A percentile compares a stretch with the other conserved stretches of the same genome.
These are phyloP conservation scores for Aspergillus udagawae DNA, from an alignment of 2,329 filamentous ascomycete species.

Conservation along the genomic window DNA sequence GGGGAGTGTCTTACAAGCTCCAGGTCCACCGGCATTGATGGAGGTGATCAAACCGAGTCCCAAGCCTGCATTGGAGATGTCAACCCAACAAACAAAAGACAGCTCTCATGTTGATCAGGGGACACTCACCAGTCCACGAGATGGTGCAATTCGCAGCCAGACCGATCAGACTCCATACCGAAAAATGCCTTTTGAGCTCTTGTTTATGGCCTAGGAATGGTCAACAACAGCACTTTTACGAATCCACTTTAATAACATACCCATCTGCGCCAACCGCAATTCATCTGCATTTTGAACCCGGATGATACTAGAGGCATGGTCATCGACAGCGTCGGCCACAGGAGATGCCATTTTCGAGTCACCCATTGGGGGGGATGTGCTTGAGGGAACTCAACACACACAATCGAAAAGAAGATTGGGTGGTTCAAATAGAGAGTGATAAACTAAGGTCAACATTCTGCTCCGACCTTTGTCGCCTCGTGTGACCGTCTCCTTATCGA, in stretches of 20 bases:
- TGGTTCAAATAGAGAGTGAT: background rate
- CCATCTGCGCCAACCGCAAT: conserved; percentile 44
- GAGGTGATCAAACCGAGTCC: conserved; percentile 45
- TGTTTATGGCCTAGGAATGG: conserved; percentile 42
- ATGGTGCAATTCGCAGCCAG: conserved; percentile 50
- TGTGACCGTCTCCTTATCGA: background rate
- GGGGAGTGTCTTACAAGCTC: conserved; percentile 27
- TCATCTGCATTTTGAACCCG: conserved; percentile 36
- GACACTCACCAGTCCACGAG: conserved; percentile 42
- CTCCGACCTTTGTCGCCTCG: background rate
- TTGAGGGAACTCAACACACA: background rate
- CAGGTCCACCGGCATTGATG: conserved; percentile 47
- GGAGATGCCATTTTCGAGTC: conserved; percentile 5
- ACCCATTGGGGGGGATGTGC: conserved; percentile 9
- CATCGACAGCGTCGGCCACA: background rate
- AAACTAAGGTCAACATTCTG: background rate
- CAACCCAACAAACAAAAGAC: too few species aligned
- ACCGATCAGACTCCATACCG: conserved; percentile 46
- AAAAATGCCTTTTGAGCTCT: conserved; percentile 48
- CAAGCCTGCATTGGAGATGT: conserved; percentile 21
- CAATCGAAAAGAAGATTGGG: background rate
- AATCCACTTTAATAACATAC: conserved; percentile 19
- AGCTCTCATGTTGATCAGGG: too few species aligned
- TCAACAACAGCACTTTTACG: background rate
- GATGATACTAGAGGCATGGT: conserved; percentile 7